Evolutionary conservation across 257 asterid species (phyloP).

Genomic region (Solanum sejunctum): DNA sequence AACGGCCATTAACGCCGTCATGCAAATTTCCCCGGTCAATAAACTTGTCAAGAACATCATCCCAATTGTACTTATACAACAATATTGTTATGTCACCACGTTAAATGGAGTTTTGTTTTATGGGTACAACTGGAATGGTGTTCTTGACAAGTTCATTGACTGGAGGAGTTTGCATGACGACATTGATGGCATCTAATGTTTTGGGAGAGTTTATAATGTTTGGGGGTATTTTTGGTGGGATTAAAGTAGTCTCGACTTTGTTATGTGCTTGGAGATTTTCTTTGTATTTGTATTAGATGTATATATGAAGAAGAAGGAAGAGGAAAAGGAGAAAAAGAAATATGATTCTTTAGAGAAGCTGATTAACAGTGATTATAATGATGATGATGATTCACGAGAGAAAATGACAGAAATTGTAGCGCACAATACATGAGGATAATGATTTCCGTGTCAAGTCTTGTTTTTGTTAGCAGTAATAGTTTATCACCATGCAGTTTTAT

Average conservation of each 20-base stretch:
- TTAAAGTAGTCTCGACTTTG: no score
- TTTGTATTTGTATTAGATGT: no score
- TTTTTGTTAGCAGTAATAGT: background rate
- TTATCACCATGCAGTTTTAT: background rate
- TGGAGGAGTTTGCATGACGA: slow-evolving; percentile 72
- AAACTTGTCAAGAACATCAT: slow-evolving; percentile 67
- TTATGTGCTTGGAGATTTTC: no score
- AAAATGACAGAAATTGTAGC: slow-evolving; percentile 12
- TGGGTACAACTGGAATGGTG: slow-evolving; percentile 83
- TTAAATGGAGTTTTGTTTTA: slow-evolving; percentile 29
- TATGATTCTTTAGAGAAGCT: background rate
- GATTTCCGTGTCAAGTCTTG: background rate
- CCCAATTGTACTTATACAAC: slow-evolving; percentile 62
- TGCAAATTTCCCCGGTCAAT: slow-evolving; percentile 55
- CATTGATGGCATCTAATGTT: slow-evolving; percentile 22
- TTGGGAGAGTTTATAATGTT: no score
- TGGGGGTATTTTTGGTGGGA: no score
- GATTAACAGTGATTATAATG: background rate
- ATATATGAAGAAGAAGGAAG: slow-evolving; percentile 8
- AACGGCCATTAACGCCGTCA: slow-evolving; percentile 44
- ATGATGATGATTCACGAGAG: background rate
- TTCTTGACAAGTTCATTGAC: slow-evolving; percentile 68
- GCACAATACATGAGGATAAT: background rate
- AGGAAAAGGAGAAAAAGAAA: background rate
- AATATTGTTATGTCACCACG: slow-evolving; percentile 40